Evolutionary conservation across 2,329 filamentous ascomycete genomes (phyloP), one percentile per base, ranked within the genome.

Genomic region (Colletotrichum tropicale): DNA sequence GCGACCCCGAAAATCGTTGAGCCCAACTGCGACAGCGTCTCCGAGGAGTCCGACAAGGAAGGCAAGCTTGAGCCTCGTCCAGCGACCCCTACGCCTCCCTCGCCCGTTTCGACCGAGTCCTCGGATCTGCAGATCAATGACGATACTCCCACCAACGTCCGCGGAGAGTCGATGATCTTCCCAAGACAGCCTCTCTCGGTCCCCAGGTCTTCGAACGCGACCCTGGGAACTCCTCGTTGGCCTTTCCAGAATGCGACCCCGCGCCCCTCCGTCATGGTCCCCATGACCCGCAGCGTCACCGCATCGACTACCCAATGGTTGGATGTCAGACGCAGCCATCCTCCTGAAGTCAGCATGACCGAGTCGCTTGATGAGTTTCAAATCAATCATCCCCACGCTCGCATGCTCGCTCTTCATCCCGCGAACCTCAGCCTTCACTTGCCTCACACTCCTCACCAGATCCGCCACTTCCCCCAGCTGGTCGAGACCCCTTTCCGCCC

Each of bases 321-420:
- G n/a, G n/a, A 24, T 52, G 43, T 18, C 15, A 67, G 15, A 18
- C 15, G 6, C 34, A 76, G 36, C 9, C 60, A 32, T 3, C 38
- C 60, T 8, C 64, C 64, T 12, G 30, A 69, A 24, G 70, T 76
- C 56, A 76, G 74, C 34, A 34, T 76, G 16, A 48, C 64, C 3
- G 74, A 76, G 48, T 76, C 74, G 3, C 58, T 74, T 18, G 74
- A 76, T 24, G 74, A 76, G 34, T 76, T 76, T 24, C 74, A 76
- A 34, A 24, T 69, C 70, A 69, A 38, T 5, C 74, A 76, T 36
- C 74, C 74, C 9, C 61, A 76, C 15, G 70, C 70, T 13, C 24
- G 60, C 12, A 58, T 64, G 5, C 74, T 76, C 3, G 34, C 62
- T 15, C 65, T 68, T 15, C 74, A 76, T n/a, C 74, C 74, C 2